Conservation (phyloP, 2,329 filamentous ascomycete genomes). For the Sporothrix mexicana region DNA sequence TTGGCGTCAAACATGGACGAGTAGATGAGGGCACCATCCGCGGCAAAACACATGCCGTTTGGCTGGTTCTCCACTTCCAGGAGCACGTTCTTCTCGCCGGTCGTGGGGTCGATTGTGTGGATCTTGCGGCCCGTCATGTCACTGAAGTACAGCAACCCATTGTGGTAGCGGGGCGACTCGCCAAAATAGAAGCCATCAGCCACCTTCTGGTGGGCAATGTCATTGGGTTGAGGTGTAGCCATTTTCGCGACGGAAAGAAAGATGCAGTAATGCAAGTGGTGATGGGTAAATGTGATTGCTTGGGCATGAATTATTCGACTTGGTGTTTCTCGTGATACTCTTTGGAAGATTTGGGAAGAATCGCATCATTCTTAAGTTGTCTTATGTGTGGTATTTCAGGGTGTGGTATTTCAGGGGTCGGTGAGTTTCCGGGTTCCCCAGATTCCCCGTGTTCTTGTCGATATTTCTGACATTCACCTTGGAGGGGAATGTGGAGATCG, state of each 20-base stretch:
- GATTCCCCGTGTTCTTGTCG: background rate
- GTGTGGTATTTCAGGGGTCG: background rate
- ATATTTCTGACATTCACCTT: background rate
- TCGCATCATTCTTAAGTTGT: background rate
- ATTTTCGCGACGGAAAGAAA: background rate
- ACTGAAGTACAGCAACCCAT: conserved; percentile 3
- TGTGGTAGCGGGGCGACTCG: conserved; percentile 17
- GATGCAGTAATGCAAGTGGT: background rate
- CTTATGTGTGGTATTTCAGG: background rate
- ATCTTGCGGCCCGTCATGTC: conserved; percentile 22
- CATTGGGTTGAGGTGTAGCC: background rate
- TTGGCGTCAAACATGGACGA: conserved; percentile 9
- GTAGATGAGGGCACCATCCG: conserved; percentile 5
- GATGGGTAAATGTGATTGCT: background rate
- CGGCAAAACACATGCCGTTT: conserved; percentile 12
- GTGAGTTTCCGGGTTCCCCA: background rate
- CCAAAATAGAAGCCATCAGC: conserved; percentile 11
- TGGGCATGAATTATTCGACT: background rate
- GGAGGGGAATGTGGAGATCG: background rate
- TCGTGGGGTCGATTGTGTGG: background rate
- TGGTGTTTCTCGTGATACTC: background rate
- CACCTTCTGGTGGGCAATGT: background rate
- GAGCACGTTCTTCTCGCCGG: background rate
- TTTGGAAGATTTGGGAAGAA: background rate
- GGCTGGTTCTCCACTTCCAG: conserved; percentile 12